phyloP scores from a whole-genome alignment of 768 basidiomycete genomes.

The Leccinum rimulosum region DNA sequence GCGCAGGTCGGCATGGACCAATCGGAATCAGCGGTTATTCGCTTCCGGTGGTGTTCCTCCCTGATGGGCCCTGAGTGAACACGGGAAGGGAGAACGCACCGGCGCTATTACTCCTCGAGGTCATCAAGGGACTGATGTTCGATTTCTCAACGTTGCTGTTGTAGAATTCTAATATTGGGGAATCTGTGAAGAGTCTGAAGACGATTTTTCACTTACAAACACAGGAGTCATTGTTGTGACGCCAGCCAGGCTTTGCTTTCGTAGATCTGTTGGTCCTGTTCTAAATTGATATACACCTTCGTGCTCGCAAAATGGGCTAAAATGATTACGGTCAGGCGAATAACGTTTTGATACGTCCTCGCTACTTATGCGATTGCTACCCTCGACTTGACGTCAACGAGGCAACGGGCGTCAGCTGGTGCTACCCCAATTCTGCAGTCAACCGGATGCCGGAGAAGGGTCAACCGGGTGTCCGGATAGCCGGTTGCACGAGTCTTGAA shows the following conservation, averaged over 20 bases:
- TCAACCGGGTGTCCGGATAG: not conserved
- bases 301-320: not conserved
- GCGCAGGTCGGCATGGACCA: not conserved
- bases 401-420: not conserved
- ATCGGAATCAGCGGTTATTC: not conserved
- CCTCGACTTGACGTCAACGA: not conserved
- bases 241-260: not conserved
- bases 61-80: not conserved
- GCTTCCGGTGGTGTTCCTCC: slow-evolving; percentile 2
- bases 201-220: not conserved
- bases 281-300: not conserved
- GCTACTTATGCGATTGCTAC: not conserved
- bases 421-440: not conserved
- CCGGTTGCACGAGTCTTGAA: slow-evolving; percentile 1
- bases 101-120: not conserved
- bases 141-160: not conserved
- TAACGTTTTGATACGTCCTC: not conserved
- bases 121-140: slow-evolving; percentile 9
- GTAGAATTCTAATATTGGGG: not conserved
- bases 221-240: not conserved
- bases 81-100: not conserved
- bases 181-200: not conserved
- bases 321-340: not conserved
- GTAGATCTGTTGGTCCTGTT: not conserved
- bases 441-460: not conserved